phyloP scores from a whole-genome alignment of 768 basidiomycete genomes.

The Naematelia encephala region DNA sequence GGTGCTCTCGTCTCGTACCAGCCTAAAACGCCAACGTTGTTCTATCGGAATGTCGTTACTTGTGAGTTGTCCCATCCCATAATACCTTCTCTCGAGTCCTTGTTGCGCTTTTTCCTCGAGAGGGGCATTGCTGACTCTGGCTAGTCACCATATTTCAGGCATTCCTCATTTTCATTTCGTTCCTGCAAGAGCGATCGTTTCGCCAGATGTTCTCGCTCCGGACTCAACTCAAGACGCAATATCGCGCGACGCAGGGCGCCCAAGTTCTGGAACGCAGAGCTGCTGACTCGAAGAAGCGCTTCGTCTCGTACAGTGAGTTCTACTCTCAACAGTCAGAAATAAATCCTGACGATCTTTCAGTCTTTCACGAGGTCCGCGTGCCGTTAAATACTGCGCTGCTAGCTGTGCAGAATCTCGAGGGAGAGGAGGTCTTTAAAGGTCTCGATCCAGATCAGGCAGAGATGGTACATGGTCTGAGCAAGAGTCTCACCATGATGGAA shows the following conservation, averaged over 20 bases:
- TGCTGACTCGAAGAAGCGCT: constrained; percentile 75
- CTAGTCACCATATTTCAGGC: constrained; percentile 70
- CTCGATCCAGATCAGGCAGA: constrained; percentile 65
- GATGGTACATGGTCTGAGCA: constrained; percentile 71
- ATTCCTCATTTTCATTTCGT: constrained; percentile 69
- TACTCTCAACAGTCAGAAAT: background rate
- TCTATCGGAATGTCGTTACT: constrained; percentile 52
- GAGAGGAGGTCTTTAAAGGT: constrained; percentile 64
- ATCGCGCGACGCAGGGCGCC: constrained; percentile 63
- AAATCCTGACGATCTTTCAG: background rate
- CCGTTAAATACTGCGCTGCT: constrained; percentile 62
- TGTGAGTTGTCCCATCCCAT: constrained; percentile 21
- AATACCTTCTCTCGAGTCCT: background rate
- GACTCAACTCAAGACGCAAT: constrained; percentile 69
- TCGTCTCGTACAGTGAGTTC: constrained; percentile 52
- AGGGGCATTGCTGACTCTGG: background rate
- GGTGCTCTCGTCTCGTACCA: constrained; percentile 36
- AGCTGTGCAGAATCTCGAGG: constrained; percentile 89
- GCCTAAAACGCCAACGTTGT: constrained; percentile 49
- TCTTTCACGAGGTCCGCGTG: constrained; percentile 56
- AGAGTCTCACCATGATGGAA: constrained; percentile 49
- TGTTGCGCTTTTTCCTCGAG: background rate
- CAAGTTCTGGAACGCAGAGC: constrained; percentile 71
- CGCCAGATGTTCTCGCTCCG: constrained; percentile 66
- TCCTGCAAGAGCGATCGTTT: constrained; percentile 56